Evolutionary conservation across 495 filamentous ascomycete species (phyloP).

Genomic region (Aspergillus panamensis): DNA sequence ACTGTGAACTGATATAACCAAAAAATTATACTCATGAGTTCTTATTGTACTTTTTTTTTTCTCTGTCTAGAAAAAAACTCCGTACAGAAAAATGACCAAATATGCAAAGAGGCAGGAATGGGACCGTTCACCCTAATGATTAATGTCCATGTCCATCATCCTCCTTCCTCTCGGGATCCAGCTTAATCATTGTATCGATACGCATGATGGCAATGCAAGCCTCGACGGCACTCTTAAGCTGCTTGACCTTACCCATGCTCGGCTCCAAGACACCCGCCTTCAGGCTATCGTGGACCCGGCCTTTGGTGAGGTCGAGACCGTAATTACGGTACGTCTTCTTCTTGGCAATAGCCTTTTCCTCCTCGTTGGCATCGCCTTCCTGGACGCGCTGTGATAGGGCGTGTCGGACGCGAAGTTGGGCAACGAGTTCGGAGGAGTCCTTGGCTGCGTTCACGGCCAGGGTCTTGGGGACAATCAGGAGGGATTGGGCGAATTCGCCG

Average conservation of each 20-base stretch:
- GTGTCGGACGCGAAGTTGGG: conserved; percentile 91
- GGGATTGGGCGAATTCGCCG: conserved; percentile 91
- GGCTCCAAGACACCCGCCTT: conserved; percentile 96
- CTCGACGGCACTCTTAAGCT: conserved; percentile 97
- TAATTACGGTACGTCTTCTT: conserved; percentile 99
- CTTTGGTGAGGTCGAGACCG: conserved; percentile 84
- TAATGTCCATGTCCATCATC: conserved; percentile 58
- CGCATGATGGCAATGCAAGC: conserved; percentile 99
- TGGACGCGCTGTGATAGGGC: conserved; percentile 88
- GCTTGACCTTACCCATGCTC: conserved; percentile 96
- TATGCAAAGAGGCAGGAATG: not conserved
- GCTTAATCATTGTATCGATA: conserved; percentile 97
- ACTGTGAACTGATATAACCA: not conserved
- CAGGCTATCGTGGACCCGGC: conserved; percentile 87
- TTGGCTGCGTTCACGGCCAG: conserved; percentile 96
- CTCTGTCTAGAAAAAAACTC: conserved; percentile 22
- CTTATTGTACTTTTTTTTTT: conserved; percentile 28
- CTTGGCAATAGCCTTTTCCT: conserved; percentile 82
- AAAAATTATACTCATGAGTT: conserved; percentile 16
- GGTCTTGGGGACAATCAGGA: conserved; percentile 94
- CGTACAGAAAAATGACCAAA: conserved; percentile 12
- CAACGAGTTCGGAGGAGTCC: conserved; percentile 90
- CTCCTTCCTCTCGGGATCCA: conserved; percentile 83
- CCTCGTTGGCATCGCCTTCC: conserved; percentile 75
- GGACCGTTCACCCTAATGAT: conserved; percentile 19